Percentiles rank a stretch among this genome's conserved stretches.
These are phyloP conservation scores for Solanum pennellii DNA, from an alignment of 257 asterid genomes.

Conservation along the genomic window DNA sequence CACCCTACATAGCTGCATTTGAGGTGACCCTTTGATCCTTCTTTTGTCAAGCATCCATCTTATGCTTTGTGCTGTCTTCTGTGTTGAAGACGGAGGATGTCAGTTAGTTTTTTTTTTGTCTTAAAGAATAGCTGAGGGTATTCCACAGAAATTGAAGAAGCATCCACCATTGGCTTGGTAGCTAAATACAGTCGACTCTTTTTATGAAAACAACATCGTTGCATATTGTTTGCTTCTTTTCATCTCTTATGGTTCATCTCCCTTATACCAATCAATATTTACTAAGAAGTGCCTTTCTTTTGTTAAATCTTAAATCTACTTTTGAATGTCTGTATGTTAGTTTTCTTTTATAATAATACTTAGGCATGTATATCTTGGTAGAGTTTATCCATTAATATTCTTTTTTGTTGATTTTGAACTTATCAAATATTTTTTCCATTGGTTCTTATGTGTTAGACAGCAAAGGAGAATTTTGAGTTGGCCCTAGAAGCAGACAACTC, in stretches of 20 bases:
- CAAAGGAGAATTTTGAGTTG: conserved; percentile 84
- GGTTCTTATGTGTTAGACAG: conserved; percentile 41
- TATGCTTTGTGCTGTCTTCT: not conserved
- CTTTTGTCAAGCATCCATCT: not conserved
- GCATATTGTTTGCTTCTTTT: not conserved
- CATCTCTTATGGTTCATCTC: not conserved
- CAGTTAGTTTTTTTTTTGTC: not conserved
- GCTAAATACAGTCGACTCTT: not conserved
- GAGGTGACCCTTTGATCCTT: not conserved
- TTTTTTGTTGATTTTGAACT: not conserved
- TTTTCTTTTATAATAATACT: not conserved
- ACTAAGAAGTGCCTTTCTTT: not conserved
- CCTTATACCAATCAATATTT: not conserved
- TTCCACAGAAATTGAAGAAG: not conserved
- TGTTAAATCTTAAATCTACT: not conserved
- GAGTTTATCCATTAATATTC: not conserved
- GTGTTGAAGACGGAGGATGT: not conserved
- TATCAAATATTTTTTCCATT: not conserved
- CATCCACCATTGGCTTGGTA: not conserved
- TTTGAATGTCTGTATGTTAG: not conserved
- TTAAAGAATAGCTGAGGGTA: not conserved
- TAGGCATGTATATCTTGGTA: not conserved
- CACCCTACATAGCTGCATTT: not conserved
- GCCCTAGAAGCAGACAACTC: conserved; percentile 90
- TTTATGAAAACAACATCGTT: not conserved